A percentile compares a stretch with the other conserved stretches of the same genome.
Evolutionary conservation across 805 yeast species (phyloP).

Genomic region (Kazachstania kunashirensis): DNA sequence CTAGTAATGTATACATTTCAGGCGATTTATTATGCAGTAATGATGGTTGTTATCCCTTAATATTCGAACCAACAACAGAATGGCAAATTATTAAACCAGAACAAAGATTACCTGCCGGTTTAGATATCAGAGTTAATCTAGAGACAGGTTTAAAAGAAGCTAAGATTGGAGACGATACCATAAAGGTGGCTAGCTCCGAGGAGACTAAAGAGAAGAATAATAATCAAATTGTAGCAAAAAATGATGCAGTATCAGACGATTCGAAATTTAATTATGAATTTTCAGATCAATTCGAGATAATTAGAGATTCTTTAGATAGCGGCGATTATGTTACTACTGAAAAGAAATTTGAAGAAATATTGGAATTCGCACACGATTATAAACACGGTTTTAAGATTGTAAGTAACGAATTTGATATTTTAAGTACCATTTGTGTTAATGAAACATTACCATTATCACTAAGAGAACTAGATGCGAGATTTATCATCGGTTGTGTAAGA

Average conservation of each 20-base stretch:
- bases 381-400: slow-evolving; percentile 49
- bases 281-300: slow-evolving; percentile 21
- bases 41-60: slow-evolving; percentile 49
- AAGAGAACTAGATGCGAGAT: slow-evolving; percentile 47
- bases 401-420: slow-evolving; percentile 20
- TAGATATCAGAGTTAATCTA: slow-evolving; percentile 60
- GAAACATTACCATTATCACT: slow-evolving; percentile 12
- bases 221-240: background rate
- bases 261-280: slow-evolving; percentile 20
- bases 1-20: background rate
- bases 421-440: slow-evolving; percentile 12
- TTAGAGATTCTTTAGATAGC: slow-evolving; percentile 16
- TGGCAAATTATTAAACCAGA: slow-evolving; percentile 65
- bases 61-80: slow-evolving; percentile 52
- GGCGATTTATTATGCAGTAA: slow-evolving; percentile 4
- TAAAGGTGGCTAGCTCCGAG: background rate
- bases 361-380: slow-evolving; percentile 58
- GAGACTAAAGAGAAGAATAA: background rate
- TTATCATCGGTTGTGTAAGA: slow-evolving; percentile 59
- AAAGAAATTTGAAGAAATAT: slow-evolving; percentile 32
- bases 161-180: slow-evolving; percentile 30
- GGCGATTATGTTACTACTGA: slow-evolving; percentile 13
- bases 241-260: background rate
- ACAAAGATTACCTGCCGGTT: slow-evolving; percentile 73
- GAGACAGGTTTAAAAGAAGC: slow-evolving; percentile 69